Evolutionary conservation across 306 rosid species (phyloP).

Genomic region (Ziziphus jujuba): DNA sequence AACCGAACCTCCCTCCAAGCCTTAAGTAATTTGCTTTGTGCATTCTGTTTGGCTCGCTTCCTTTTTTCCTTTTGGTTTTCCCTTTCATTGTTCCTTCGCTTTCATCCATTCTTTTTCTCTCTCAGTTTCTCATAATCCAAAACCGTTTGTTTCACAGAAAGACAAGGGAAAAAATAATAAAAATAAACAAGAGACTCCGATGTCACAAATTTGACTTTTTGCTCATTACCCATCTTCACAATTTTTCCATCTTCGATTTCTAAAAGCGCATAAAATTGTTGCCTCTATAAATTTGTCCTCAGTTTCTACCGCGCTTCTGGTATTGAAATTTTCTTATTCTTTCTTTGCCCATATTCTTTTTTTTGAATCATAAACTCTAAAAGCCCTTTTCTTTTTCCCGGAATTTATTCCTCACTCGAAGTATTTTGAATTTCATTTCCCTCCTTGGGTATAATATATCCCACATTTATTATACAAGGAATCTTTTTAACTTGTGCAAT

Average conservation of each 20-base stretch:
- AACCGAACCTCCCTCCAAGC: slow-evolving; percentile 5
- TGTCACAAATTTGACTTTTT: not conserved
- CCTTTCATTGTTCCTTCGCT: not conserved
- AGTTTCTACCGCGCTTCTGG: not conserved
- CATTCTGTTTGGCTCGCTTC: slow-evolving; percentile 7
- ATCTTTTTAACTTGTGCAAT: too few relatives aligned
- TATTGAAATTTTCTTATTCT: not conserved
- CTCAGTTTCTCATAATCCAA: slow-evolving; percentile 11
- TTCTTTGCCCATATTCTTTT: not conserved
- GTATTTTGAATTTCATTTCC: not conserved
- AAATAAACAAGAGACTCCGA: too few relatives aligned
- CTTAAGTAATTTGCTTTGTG: not conserved
- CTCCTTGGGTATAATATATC: not conserved
- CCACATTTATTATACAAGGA: too few relatives aligned
- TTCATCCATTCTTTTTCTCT: not conserved
- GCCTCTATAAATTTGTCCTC: not conserved
- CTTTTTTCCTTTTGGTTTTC: slow-evolving; percentile 8
- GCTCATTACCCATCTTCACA: not conserved
- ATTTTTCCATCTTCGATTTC: slow-evolving; percentile 2
- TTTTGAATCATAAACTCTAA: not conserved
- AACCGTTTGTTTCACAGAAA: slow-evolving; percentile 8
- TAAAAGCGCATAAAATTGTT: not conserved
- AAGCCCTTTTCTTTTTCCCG: not conserved
- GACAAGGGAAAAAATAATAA: not conserved
- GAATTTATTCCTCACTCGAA: not conserved